Percentiles rank a stretch among this genome's conserved stretches.
Evolutionary conservation across 2,329 filamentous ascomycete genomes (phyloP).

Genomic region (Diaporthe batatas): DNA sequence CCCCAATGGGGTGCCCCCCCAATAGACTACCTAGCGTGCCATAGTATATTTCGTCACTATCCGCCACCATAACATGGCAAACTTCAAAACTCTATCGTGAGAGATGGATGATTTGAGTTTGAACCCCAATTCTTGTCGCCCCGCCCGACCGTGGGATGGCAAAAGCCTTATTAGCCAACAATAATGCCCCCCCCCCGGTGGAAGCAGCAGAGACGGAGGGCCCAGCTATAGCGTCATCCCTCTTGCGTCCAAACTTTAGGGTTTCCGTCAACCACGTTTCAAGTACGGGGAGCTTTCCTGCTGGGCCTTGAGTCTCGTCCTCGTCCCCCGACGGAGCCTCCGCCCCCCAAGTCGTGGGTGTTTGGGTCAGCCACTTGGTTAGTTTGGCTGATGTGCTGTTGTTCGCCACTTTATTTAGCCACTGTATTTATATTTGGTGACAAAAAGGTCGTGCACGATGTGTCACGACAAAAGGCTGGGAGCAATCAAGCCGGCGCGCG

Average conservation of each 20-base stretch:
- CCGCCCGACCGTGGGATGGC: conserved; percentile 25
- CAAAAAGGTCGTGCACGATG: conserved; percentile 13
- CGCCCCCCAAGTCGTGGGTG: neutral
- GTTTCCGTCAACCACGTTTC: conserved; percentile 34
- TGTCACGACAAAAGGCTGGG: conserved; percentile 32
- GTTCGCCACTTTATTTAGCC: conserved; percentile 31
- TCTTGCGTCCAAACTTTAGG: conserved; percentile 28
- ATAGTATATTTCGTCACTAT: conserved; percentile 16
- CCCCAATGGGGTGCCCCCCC: too few species aligned
- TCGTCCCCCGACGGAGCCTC: neutral
- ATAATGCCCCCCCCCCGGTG: neutral
- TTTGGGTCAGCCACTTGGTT: neutral
- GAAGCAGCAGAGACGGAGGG: neutral
- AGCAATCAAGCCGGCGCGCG: conserved; percentile 8
- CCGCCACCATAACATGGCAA: conserved; percentile 33
- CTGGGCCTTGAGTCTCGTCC: conserved; percentile 14
- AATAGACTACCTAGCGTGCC: too few species aligned
- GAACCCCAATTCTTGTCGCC: conserved; percentile 20
- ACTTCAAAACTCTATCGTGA: conserved; percentile 28
- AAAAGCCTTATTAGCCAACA: conserved; percentile 5
- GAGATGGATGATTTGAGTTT: conserved; percentile 35
- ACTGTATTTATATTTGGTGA: conserved; percentile 18
- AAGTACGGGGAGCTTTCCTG: conserved; percentile 31
- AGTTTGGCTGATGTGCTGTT: conserved; percentile 24
- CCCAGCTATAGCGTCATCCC: conserved; percentile 17